Base-by-base conservation (phyloP, 768 basidiomycete species). In the Rickenella mellea region DNA sequence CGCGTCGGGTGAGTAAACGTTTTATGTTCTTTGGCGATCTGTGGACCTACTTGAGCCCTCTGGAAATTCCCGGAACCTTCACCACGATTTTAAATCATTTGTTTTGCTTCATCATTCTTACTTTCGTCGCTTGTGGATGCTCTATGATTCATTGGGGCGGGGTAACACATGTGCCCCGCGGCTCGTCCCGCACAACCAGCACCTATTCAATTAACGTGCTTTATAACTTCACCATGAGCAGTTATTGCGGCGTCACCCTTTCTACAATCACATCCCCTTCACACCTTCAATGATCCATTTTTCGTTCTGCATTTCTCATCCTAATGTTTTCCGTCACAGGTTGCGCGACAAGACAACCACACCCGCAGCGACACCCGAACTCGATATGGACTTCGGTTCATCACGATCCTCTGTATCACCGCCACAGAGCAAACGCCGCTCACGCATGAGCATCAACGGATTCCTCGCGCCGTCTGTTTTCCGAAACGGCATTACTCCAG, bases 1-100 rank as follows among this genome's bases (percentile, higher is more conserved):
- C 80, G 87, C 38, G 72, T 91, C 33, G 78, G 83, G 85, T 87
- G 46, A 59, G 80, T 71, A 24, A n/a, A n/a, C 6, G 24, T 19
- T 22, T 17, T 22, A 11, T 17, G 4, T 43, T 17, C 11, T 37
- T 43, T 17, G 11, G 11, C 11, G 8, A 8, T 8, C 10, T 30
- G 29, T 8, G 8, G 19, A 17, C 12, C 41, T 11, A 17, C n/a
- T 46, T 27, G 22, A 5, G 12, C 22, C 11, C 9, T 14, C 19
- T 9, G 25, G 12, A 26, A 5, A 21, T 17, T 15, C 20, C n/a
- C 28, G 14, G 20, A 14, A 37, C 12, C 26, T 30, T 15, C 20
- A 14, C 31, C n/a, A 41, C 46, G 27, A 35, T 41, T 29, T 27
- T 40, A n/a, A 33, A 47, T 38, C 28, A 44, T 9, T 30, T 22